Evolutionary conservation across 371 early-diverging fungal species (phyloP).

Genomic region (Apophysomyces sp.): DNA sequence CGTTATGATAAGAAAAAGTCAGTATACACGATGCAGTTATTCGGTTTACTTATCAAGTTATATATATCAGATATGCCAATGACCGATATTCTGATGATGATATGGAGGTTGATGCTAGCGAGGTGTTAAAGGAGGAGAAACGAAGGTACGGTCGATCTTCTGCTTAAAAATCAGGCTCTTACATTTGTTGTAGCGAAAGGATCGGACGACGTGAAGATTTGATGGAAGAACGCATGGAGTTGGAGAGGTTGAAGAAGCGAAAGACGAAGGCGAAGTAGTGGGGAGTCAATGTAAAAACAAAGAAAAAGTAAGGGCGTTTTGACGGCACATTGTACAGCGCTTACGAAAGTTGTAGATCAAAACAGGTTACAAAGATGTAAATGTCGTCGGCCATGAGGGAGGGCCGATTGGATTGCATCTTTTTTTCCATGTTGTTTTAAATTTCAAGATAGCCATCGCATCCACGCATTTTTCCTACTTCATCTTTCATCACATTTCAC

Average conservation of each 20-base stretch:
- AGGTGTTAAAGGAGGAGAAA: conserved; percentile 58
- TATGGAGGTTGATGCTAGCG: conserved; percentile 61
- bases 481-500: not conserved
- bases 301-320: not conserved
- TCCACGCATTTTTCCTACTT: not conserved
- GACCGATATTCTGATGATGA: conserved; percentile 59
- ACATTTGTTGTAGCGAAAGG: conserved; percentile 39
- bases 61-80: conserved; percentile 43
- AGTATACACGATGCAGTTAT: not conserved
- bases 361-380: not conserved
- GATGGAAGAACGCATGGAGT: conserved; percentile 60
- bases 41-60: not conserved
- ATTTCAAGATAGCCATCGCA: not conserved
- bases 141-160: conserved; percentile 40
- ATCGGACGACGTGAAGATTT: conserved; percentile 54
- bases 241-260: conserved; percentile 63
- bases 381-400: not conserved
- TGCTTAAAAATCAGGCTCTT: not conserved
- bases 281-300: not conserved
- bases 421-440: not conserved
- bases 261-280: conserved; percentile 29
- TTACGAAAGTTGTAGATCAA: not conserved
- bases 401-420: not conserved
- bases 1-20: conserved; percentile 38
- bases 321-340: not conserved